Evolutionary conservation across 2,329 filamentous ascomycete genomes (phyloP).

Genomic region (Botrytis fabae): DNA sequence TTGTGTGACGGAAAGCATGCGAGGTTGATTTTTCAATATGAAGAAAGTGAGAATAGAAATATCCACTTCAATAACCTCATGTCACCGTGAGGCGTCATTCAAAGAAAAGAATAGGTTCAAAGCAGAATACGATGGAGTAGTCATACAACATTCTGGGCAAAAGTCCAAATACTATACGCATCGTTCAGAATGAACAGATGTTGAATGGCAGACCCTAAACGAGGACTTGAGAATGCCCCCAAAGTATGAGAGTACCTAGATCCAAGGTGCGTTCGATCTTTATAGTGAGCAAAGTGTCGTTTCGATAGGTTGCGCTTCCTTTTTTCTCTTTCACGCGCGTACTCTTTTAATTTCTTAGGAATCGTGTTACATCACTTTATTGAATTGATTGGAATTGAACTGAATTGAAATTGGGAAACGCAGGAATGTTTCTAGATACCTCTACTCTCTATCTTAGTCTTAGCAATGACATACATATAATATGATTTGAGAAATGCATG

Average conservation of each 20-base stretch:
- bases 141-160: not conserved
- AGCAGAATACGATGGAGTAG: not conserved
- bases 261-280: not conserved
- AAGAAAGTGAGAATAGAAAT: not conserved
- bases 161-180: not conserved
- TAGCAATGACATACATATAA: not conserved
- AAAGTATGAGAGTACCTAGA: not conserved
- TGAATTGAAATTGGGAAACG: not conserved
- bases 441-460: not conserved
- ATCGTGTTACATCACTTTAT: not conserved
- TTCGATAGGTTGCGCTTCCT: not conserved
- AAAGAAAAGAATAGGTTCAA: not conserved
- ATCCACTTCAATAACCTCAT: not conserved
- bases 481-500: not conserved
- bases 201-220: not conserved
- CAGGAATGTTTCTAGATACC: not conserved
- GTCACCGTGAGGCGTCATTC: not conserved
- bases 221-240: not conserved
- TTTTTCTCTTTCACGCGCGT: not conserved
- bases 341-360: not conserved
- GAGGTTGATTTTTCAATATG: not conserved
- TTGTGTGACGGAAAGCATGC: not conserved
- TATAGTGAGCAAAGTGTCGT: constrained; percentile 5
- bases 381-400: not conserved
- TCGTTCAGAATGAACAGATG: not conserved